Base-by-base conservation (phyloP, 352 stramenopile species). In the Phytopythium sindhum region DNA sequence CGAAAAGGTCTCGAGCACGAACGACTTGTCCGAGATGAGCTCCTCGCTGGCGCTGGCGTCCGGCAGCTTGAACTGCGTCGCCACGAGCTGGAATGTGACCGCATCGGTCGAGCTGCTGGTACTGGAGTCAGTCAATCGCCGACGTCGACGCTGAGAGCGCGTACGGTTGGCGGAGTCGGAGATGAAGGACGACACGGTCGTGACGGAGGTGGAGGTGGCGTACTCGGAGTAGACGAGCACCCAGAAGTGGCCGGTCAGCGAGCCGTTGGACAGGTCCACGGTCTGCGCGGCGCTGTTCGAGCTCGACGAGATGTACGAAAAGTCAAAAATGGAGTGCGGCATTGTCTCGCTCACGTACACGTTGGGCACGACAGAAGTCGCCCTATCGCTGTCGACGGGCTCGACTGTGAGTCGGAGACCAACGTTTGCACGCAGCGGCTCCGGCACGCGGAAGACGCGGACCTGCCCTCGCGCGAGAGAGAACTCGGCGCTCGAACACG, bases 281-380 rank as follows among this genome's bases (percentile, higher is more conserved):
- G 73, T 69, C 68, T 90, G 73, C 19, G 65, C 53, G 41, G 61
- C 67, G 11, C 51, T 59, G 8, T 45, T 39, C 21, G 67, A 60
- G 28, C 65, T 73, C 4, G 48, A 14, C 7, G 79, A 89, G 26
- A 94, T 86, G 58, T 82, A 73, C 6, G 72, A 79, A 61, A 92
- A 92, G 61, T 94, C 85, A 53, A 89, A 89, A 19, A 94, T 67
- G 4, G 80, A 90, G n/a, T 81, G 72, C 7, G 84, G 84, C 28
- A 86, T 66, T 29, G 80, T 70, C 60, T 91, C 81, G 51, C 82
- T 88, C 51, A 92, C 86, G 56, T 91, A 91, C 47, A 95, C 72
- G 33, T 71, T 89, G 9, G 84, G 78, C 23, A 24, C 66, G 57
- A 65, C 54, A 50, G 31, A 57, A 42, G 64, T 37, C 60, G 35